Conservation (phyloP, 371 early-diverging fungal species). For the Rhizomucor pusillus region DNA sequence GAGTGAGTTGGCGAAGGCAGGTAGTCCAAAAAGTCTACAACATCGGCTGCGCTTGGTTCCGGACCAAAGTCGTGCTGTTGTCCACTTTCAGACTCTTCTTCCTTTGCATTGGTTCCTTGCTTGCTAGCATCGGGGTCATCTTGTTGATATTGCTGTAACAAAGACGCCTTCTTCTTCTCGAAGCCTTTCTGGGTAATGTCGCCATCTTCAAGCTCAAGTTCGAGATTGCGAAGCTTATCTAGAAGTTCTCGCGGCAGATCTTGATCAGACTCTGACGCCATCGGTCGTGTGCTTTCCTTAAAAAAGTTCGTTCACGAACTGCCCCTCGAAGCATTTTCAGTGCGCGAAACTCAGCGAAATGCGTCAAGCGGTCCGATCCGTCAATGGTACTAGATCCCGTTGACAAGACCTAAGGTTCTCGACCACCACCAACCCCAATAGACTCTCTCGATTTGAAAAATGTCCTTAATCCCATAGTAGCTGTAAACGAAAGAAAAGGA, state of each 20-base stretch:
- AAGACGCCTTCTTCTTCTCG: constrained; percentile 54
- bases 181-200: constrained; percentile 73
- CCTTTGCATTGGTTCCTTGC: neutral
- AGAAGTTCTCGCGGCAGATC: constrained; percentile 47
- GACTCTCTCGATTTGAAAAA: too few species aligned
- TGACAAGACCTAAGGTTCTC: too few species aligned
- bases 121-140: constrained; percentile 2
- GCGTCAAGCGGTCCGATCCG: too few species aligned
- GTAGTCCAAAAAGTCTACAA: constrained; percentile 48
- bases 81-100: neutral
- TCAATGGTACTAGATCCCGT: too few species aligned
- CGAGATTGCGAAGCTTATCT: constrained; percentile 49
- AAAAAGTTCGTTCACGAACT: neutral
- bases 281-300: constrained; percentile 1
- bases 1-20: constrained; percentile 50
- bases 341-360: too few species aligned
- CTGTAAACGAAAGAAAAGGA: too few species aligned
- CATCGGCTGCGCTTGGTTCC: constrained; percentile 54
- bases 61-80: constrained; percentile 27
- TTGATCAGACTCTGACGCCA: constrained; percentile 29
- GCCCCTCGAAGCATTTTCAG: neutral
- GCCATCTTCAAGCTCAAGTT: constrained; percentile 64
- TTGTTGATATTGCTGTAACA: constrained; percentile 28
- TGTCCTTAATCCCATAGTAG: too few species aligned
- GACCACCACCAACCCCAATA: too few species aligned